These are phyloP conservation scores for Saccharomycopsis oosterbeekiorum DNA, from an alignment of 805 yeast genomes.

Conservation along the genomic window DNA sequence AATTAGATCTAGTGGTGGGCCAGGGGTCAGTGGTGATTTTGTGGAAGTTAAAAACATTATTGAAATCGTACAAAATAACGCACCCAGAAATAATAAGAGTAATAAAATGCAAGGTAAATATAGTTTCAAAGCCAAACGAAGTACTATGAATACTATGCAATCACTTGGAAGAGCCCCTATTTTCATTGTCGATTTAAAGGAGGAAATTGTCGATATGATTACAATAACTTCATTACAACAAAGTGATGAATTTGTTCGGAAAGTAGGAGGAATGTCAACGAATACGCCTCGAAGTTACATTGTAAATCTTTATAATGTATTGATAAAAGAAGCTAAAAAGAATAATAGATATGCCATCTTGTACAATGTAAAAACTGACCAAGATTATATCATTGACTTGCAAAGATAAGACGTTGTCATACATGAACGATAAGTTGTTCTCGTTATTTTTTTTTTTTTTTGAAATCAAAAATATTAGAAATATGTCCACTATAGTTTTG, in stretches of 20 bases:
- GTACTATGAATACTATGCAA: slow-evolving; percentile 44
- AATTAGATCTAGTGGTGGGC: slow-evolving; percentile 21
- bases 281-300: slow-evolving; percentile 76
- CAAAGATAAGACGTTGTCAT: slow-evolving; percentile 33
- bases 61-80: slow-evolving; percentile 56
- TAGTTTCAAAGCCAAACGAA: slow-evolving; percentile 63
- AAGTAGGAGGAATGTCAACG: slow-evolving; percentile 74
- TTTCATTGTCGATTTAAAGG: slow-evolving; percentile 66
- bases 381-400: slow-evolving; percentile 56
- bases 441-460: not conserved
- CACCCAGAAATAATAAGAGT: slow-evolving; percentile 68
- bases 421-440: not conserved
- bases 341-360: slow-evolving; percentile 70
- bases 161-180: slow-evolving; percentile 60
- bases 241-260: slow-evolving; percentile 68
- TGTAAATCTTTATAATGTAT: slow-evolving; percentile 57
- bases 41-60: slow-evolving; percentile 12
- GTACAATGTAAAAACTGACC: slow-evolving; percentile 69
- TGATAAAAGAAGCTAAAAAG: slow-evolving; percentile 61
- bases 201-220: slow-evolving; percentile 79
- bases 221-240: slow-evolving; percentile 64
- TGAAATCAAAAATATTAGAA: not conserved
- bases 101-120: slow-evolving; percentile 60
- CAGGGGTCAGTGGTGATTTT: slow-evolving; percentile 20
- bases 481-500: not conserved